Conservation (phyloP, 1,284 basidiomycete genomes). For the Wallemia ichthyophaga region DNA sequence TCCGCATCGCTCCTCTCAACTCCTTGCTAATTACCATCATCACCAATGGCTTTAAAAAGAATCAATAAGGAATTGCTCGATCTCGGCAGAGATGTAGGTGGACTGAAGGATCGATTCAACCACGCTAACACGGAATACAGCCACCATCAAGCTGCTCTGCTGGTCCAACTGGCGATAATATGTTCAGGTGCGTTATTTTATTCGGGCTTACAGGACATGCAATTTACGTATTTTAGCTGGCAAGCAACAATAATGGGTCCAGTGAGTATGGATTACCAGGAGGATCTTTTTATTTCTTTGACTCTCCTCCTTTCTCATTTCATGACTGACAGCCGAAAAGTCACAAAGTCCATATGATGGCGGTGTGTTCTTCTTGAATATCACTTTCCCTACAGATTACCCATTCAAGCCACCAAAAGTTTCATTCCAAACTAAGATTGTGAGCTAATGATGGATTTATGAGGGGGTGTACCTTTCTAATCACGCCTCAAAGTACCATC, state of each 20-base stretch:
- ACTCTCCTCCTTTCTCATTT: not conserved
- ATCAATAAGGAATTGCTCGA: conserved; percentile 63
- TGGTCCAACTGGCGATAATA: conserved; percentile 77
- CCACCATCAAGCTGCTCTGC: conserved; percentile 92
- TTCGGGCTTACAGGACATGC: not conserved
- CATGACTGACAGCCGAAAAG: conserved; percentile 17
- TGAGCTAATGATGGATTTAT: conserved; percentile 16
- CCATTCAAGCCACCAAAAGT: conserved; percentile 99
- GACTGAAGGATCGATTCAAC: conserved; percentile 49
- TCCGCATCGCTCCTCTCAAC: too few relatives aligned
- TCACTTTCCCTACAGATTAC: conserved; percentile 79
- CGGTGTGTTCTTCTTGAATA: conserved; percentile 86
- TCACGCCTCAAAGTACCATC: conserved; percentile 39
- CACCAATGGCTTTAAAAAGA: conserved; percentile 70
- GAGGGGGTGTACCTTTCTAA: not conserved
- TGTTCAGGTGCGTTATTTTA: conserved; percentile 33
- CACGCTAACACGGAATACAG: conserved; percentile 32
- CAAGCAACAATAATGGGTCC: conserved; percentile 95
- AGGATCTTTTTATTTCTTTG: not conserved
- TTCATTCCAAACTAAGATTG: conserved; percentile 72
- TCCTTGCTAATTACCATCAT: not conserved
- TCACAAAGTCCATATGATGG: conserved; percentile 83
- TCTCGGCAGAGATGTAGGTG: conserved; percentile 3
- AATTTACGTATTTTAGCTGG: conserved; percentile 21
- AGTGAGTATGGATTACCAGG: conserved; percentile 22